Conservation (phyloP, 768 basidiomycete species). For the Filobasidium wieringae region DNA sequence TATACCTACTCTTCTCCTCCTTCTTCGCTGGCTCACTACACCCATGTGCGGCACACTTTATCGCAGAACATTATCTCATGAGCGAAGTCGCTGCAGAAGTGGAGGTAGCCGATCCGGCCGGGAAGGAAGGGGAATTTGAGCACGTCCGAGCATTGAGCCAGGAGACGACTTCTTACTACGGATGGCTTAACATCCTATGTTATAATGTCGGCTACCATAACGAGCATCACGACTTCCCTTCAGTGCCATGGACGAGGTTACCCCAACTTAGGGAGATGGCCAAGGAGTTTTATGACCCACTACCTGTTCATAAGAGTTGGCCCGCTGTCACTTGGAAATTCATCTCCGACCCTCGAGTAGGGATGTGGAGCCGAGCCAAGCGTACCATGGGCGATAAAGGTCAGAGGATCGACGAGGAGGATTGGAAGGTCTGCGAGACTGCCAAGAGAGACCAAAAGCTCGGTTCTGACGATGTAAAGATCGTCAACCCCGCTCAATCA, state of each 20-base stretch:
- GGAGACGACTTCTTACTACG: slow-evolving; percentile 97
- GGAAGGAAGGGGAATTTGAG: slow-evolving; percentile 17
- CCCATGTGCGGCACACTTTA: slow-evolving; percentile 93
- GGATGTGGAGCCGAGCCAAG: slow-evolving; percentile 79
- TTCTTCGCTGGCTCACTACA: slow-evolving; percentile 96
- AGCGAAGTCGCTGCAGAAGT: slow-evolving; percentile 11
- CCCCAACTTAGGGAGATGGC: slow-evolving; percentile 70
- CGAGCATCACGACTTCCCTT: slow-evolving; percentile 98
- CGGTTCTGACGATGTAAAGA: too few species aligned
- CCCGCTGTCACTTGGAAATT: slow-evolving; percentile 89
- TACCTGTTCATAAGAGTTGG: slow-evolving; percentile 85
- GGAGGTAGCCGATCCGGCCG: slow-evolving; percentile 15
- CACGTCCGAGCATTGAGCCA: slow-evolving; percentile 53
- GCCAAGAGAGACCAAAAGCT: neutral
- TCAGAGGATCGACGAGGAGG: slow-evolving; percentile 22
- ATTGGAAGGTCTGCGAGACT: slow-evolving; percentile 29
- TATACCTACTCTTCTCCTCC: slow-evolving; percentile 76
- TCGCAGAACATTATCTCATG: slow-evolving; percentile 82
- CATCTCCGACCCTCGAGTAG: slow-evolving; percentile 77
- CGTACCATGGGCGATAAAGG: slow-evolving; percentile 38
- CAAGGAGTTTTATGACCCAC: slow-evolving; percentile 77
- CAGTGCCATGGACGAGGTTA: slow-evolving; percentile 85
- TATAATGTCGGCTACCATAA: slow-evolving; percentile 99
- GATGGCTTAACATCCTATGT: slow-evolving; percentile 71
- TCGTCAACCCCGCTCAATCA: neutral